Percentiles rank a stretch among this genome's conserved stretches.
Evolutionary conservation across 164 flowering plant genomes (phyloP).

Genomic region (Nelumbo lutea): DNA sequence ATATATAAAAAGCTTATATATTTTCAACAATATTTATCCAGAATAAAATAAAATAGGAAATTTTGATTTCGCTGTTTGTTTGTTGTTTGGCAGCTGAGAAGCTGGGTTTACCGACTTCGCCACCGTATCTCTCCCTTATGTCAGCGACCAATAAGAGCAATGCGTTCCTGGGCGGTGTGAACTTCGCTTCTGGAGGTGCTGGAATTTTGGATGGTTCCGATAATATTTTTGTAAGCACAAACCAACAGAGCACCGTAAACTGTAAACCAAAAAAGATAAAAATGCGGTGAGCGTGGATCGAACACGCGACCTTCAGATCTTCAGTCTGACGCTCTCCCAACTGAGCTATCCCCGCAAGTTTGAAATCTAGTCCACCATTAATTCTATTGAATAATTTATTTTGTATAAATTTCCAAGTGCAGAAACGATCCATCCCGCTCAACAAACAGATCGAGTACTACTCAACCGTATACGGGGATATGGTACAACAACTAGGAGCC

Average conservation of each 20-base stretch:
- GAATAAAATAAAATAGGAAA: too few relatives aligned
- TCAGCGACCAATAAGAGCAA: conserved; percentile 20
- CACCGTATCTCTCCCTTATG: conserved; percentile 49
- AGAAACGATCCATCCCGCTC: conserved; percentile 41
- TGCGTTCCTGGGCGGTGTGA: conserved; percentile 44
- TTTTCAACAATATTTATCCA: too few relatives aligned
- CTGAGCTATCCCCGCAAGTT: conserved; percentile 53
- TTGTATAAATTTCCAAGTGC: not conserved
- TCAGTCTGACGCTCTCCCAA: conserved; percentile 74
- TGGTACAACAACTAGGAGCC: conserved; percentile 42
- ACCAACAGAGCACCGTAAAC: too few relatives aligned
- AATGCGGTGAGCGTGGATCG: conserved; percentile 71
- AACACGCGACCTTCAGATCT: conserved; percentile 76
- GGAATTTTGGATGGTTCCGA: conserved; percentile 54
- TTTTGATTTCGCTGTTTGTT: not conserved
- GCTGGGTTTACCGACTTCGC: conserved; percentile 50
- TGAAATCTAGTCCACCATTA: too few relatives aligned
- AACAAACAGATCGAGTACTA: conserved; percentile 49
- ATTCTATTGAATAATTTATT: too few relatives aligned
- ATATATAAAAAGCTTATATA: too few relatives aligned
- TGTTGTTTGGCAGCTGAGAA: conserved; percentile 49
- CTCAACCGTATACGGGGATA: conserved; percentile 27
- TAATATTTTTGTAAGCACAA: conserved; percentile 31
- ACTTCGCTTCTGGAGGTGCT: conserved; percentile 85
- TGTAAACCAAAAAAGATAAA: too few relatives aligned